These are phyloP conservation scores for Geotrichum australiense DNA, from an alignment of 1,139 yeast genomes.

Conservation along the genomic window DNA sequence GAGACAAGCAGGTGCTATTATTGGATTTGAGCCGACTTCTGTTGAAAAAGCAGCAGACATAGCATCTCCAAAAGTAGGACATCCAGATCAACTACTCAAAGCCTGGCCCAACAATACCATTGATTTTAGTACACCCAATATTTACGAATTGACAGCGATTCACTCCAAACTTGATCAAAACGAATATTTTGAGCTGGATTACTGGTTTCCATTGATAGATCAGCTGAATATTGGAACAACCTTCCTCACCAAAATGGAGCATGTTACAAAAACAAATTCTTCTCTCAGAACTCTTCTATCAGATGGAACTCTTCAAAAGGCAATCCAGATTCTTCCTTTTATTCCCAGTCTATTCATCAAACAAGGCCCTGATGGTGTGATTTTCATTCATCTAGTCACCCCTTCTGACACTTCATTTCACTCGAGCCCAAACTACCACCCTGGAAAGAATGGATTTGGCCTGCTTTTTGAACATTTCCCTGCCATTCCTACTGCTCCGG, in stretches of 20 bases:
- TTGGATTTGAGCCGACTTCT: constrained; percentile 75
- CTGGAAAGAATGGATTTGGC: constrained; percentile 35
- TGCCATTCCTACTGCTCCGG: constrained; percentile 24
- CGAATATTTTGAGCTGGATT: constrained; percentile 54
- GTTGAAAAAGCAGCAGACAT: constrained; percentile 45
- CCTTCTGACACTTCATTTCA: neutral
- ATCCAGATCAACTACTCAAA: constrained; percentile 12
- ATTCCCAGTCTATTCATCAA: constrained; percentile 63
- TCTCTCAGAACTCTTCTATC: constrained; percentile 29
- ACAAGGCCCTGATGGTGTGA: constrained; percentile 59
- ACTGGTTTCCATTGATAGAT: constrained; percentile 74
- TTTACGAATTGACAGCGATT: constrained; percentile 51
- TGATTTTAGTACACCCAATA: constrained; percentile 60
- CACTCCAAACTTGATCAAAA: constrained; percentile 42
- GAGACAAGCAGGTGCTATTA: constrained; percentile 26
- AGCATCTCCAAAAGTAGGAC: constrained; percentile 24
- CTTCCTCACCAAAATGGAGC: constrained; percentile 40
- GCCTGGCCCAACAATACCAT: constrained; percentile 36
- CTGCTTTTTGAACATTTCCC: constrained; percentile 59
- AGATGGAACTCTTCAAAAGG: constrained; percentile 59
- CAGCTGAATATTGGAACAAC: constrained; percentile 46
- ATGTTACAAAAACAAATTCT: constrained; percentile 29
- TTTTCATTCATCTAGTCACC: constrained; percentile 40
- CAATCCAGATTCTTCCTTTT: constrained; percentile 64
- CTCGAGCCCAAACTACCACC: neutral